Evolutionary conservation across 2,329 filamentous ascomycete genomes (phyloP).

Genomic region (Fusarium haematococcum): DNA sequence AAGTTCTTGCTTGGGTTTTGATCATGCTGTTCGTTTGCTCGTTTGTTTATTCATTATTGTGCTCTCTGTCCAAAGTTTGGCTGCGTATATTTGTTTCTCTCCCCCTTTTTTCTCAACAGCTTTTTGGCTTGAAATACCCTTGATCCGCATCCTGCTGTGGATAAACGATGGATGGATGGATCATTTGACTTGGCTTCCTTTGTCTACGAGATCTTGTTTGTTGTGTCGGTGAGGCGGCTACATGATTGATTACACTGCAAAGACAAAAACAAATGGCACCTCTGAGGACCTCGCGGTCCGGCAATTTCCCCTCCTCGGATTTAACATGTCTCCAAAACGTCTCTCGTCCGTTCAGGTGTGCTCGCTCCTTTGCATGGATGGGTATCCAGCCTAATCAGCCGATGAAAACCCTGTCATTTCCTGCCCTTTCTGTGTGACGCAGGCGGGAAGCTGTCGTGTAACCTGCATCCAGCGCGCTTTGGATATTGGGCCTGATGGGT

Average conservation of each 20-base stretch:
- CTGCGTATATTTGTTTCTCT: slow-evolving; percentile 5
- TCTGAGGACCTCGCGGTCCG: not conserved
- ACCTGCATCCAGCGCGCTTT: slow-evolving; percentile 16
- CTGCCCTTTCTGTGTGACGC: slow-evolving; percentile 8
- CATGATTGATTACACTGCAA: slow-evolving; percentile 2
- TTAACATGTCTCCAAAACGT: not conserved
- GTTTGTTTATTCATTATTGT: slow-evolving; percentile 12
- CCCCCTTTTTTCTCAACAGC: slow-evolving; percentile 10
- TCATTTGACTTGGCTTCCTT: not conserved
- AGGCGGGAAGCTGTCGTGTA: slow-evolving; percentile 20
- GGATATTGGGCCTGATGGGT: not conserved
- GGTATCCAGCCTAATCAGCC: slow-evolving; percentile 10
- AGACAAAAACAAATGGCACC: slow-evolving; percentile 1
- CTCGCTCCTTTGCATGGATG: not conserved
- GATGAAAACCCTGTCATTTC: slow-evolving; percentile 13
- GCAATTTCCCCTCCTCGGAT: not conserved
- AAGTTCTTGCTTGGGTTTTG: slow-evolving; percentile 42
- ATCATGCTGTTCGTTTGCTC: not conserved
- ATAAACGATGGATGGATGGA: not conserved
- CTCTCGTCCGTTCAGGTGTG: not conserved
- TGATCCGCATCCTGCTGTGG: slow-evolving; percentile 10
- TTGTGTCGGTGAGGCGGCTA: not conserved
- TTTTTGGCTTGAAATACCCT: slow-evolving; percentile 22
- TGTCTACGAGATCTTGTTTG: slow-evolving; percentile 6
- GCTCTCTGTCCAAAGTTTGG: slow-evolving; percentile 9